Conservation (phyloP, 1,284 basidiomycete species). For the Trichosporon sp. region DNA sequence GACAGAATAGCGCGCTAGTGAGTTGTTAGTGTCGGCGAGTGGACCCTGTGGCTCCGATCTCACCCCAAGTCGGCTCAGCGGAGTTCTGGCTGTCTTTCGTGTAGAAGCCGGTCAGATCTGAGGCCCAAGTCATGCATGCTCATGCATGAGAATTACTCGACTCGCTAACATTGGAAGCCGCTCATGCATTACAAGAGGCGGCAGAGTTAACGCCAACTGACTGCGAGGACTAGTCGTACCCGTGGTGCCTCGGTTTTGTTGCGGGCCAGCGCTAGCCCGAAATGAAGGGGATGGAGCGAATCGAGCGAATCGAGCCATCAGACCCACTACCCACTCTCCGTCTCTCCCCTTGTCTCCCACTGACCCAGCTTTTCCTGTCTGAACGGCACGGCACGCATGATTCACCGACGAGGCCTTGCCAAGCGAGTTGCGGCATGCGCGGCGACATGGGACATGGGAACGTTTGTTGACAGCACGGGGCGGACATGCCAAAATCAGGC, state of each 20-base stretch:
- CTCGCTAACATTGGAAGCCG: too few species aligned
- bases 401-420: neutral
- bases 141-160: neutral
- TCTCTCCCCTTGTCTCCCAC: too few species aligned
- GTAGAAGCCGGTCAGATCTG: neutral
- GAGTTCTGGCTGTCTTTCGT: neutral
- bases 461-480: too few species aligned
- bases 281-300: too few species aligned
- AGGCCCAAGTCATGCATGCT: neutral
- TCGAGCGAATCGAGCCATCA: too few species aligned
- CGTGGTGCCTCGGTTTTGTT: neutral
- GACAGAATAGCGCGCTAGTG: neutral
- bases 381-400: too few species aligned
- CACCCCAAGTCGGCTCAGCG: neutral
- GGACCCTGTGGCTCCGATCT: conserved; percentile 1
- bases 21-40: neutral
- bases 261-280: conserved; percentile 1
- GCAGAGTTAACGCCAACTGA: neutral
- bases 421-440: neutral
- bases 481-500: too few species aligned
- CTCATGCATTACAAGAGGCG: too few species aligned
- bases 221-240: neutral
- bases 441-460: too few species aligned
- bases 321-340: too few species aligned
- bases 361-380: too few species aligned